Base-by-base conservation (phyloP, 139 green algal genomes). In the Astrephomene gubernaculifera region DNA sequence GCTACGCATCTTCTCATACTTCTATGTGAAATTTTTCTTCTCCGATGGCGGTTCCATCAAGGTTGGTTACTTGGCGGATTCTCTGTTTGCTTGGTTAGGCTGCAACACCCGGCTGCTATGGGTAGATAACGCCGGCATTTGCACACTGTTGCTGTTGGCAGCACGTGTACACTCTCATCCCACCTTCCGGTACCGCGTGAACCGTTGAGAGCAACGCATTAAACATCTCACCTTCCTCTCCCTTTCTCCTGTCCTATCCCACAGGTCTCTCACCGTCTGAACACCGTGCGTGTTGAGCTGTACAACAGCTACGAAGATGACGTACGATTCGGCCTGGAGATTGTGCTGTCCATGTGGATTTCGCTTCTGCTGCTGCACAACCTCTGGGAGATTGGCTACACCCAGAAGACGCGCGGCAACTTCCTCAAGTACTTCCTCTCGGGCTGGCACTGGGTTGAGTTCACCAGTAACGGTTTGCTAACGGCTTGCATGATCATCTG, bases 241-340 rank as follows among this genome's bases (percentile, higher is more conserved):
- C 1, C 73, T 39, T 10, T 24, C 35, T 33, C 31, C 25, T 38
- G 12, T 17, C 71, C 45, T n/a, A 17, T 8, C 65, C 12, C 22
- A 4, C 83, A 94, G 90, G 89, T 96, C n/a, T 86, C 89, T 0
- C 63, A 95, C 90, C 90, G 87, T 25, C 87, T 96, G 60, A 85
- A 96, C 83, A 96, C 94, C 1, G 84, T 96, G n/a, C 87, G 88
- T 14, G 92, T 96, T 33, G 94, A 97, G 89, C 86, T 96, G 73
- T 96, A 97, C 83, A 86, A 87, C 63, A 71, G 54, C 69, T 67
- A 71, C 41, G 69, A 82, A 9, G 93, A 97, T 73, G 83, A 87
- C 17, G 84, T 92, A 21, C 89, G 92, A 27, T 92, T 95, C 53
- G 84, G 78, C 27, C 85, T 96, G 70, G 93, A 96, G 87, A 88